Conservation (phyloP, 768 basidiomycete genomes). For the Boletus insuetus region DNA sequence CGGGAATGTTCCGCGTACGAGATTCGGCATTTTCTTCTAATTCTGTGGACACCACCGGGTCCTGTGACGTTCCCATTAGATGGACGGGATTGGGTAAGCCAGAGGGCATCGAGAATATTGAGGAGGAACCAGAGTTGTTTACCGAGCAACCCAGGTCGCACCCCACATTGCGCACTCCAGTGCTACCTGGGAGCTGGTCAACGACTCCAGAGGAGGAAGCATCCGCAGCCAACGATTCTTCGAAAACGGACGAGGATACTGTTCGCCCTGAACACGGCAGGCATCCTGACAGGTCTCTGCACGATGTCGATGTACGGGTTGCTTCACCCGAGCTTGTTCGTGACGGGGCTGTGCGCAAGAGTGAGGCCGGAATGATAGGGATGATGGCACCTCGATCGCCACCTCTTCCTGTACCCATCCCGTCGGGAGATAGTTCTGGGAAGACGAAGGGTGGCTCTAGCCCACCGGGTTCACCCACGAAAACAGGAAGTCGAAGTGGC, state of each 20-base stretch:
- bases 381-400: constrained; percentile 38
- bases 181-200: constrained; percentile 56
- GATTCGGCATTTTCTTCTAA: constrained; percentile 61
- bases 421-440: constrained; percentile 24
- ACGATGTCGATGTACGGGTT: constrained; percentile 51
- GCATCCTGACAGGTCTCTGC: constrained; percentile 37
- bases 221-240: constrained; percentile 26
- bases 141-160: constrained; percentile 24
- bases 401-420: constrained; percentile 27
- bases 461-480: constrained; percentile 32
- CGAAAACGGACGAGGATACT: constrained; percentile 26
- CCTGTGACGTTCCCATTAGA: constrained; percentile 54
- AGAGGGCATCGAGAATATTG: constrained; percentile 37
- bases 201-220: constrained; percentile 52
- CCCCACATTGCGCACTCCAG: constrained; percentile 33
- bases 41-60: constrained; percentile 42
- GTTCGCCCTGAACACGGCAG: constrained; percentile 26
- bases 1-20: constrained; percentile 53
- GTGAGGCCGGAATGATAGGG: constrained; percentile 60
- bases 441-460: constrained; percentile 23
- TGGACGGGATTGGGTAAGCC: constrained; percentile 53
- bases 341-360: constrained; percentile 48
- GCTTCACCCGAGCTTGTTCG: constrained; percentile 51
- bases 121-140: constrained; percentile 33
- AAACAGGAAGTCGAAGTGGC: constrained; percentile 34